These are phyloP conservation scores for Phytophthora citricola DNA, from an alignment of 352 stramenopile genomes.

Conservation along the genomic window DNA sequence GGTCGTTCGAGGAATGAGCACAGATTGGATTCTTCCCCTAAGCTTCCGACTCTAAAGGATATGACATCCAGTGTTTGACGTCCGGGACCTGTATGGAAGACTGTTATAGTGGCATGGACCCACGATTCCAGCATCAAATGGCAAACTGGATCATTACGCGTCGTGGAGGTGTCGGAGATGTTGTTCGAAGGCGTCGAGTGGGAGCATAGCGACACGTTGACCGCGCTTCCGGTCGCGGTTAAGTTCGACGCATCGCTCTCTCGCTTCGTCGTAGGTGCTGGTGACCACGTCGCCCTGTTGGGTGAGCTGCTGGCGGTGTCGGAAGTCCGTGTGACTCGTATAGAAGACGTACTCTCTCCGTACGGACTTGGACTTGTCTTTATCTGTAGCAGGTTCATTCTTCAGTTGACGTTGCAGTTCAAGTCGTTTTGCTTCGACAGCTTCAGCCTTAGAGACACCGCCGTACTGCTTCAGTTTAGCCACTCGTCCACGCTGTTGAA, in stretches of 20 bases:
- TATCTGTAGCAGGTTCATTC: not conserved
- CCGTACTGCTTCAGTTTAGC: constrained; percentile 44
- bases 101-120: constrained; percentile 23
- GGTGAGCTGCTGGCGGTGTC: constrained; percentile 58
- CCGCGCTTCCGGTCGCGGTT: constrained; percentile 59
- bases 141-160: not conserved
- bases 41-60: constrained; percentile 16
- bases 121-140: constrained; percentile 1
- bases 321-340: constrained; percentile 61
- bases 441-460: constrained; percentile 52
- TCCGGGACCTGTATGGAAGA: constrained; percentile 29
- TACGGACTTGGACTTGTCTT: constrained; percentile 6
- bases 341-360: constrained; percentile 67
- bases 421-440: constrained; percentile 31
- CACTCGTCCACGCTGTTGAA: constrained; percentile 37
- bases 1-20: constrained; percentile 35
- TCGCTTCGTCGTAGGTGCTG: constrained; percentile 66
- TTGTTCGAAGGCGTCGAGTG: constrained; percentile 50
- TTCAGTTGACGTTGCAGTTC: constrained; percentile 16
- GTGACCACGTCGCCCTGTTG: constrained; percentile 52
- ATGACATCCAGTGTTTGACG: constrained; percentile 24
- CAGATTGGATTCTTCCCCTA: not conserved
- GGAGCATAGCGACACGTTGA: constrained; percentile 53
- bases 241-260: constrained; percentile 47
- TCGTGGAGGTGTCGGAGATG: constrained; percentile 34